Percentiles rank a stretch among this genome's conserved stretches.
These are phyloP conservation scores for Rhodomyrtus psidioides DNA, from an alignment of 441 rosid species.

Conservation along the genomic window DNA sequence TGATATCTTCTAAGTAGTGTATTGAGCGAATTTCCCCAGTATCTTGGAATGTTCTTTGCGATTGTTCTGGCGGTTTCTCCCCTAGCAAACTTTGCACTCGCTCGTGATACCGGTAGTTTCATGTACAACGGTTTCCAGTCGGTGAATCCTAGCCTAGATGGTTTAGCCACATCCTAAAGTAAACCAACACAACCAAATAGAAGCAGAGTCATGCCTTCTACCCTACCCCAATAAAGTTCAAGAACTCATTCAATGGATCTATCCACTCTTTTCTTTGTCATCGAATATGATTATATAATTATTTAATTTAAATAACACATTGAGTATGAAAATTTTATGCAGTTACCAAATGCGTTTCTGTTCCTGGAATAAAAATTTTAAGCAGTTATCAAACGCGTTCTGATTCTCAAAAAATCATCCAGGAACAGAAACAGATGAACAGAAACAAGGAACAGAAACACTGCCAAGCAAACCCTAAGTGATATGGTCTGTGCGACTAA, in stretches of 20 bases:
- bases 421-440: too few relatives aligned
- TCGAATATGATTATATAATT: too few relatives aligned
- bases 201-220: neutral
- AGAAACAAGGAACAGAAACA: too few relatives aligned
- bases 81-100: neutral
- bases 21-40: neutral
- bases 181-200: neutral
- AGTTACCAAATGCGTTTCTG: too few relatives aligned
- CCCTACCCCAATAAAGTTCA: slow-evolving; percentile 8
- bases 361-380: too few relatives aligned
- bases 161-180: neutral
- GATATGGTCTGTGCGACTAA: too few relatives aligned
- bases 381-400: too few relatives aligned
- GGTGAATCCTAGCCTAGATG: neutral
- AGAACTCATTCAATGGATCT: neutral
- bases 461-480: too few relatives aligned
- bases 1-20: neutral
- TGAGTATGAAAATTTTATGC: too few relatives aligned
- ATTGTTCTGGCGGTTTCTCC: neutral
- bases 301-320: too few relatives aligned
- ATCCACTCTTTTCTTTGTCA: slow-evolving; percentile 3
- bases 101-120: neutral
- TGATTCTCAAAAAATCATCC: too few relatives aligned
- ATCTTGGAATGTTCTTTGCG: neutral
- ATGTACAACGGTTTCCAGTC: neutral